These are phyloP conservation scores for Pseudocercospora cruenta DNA, from an alignment of 2,329 filamentous ascomycete genomes.

Conservation along the genomic window DNA sequence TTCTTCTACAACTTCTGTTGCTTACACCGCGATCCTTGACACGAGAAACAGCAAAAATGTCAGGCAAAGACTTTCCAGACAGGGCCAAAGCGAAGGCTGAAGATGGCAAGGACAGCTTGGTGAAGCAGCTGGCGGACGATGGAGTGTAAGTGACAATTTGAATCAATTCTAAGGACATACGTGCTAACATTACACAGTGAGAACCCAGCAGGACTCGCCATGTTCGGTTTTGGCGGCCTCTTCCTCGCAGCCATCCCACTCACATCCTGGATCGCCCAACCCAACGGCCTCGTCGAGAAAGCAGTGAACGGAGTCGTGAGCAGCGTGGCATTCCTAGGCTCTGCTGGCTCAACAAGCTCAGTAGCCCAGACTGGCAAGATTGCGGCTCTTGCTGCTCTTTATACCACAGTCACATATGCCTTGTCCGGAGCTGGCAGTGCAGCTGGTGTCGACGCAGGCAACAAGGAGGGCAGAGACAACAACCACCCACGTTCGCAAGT, in stretches of 20 bases:
- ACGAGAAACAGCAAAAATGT: background rate
- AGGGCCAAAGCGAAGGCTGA: constrained; percentile 18
- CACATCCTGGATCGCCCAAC: constrained; percentile 34
- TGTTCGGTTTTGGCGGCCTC: constrained; percentile 32
- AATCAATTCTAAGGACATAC: background rate
- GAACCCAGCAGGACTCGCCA: constrained; percentile 33
- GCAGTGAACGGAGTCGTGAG: constrained; percentile 33
- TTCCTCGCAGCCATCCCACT: constrained; percentile 38
- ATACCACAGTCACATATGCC: constrained; percentile 36
- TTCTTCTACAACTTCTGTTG: background rate
- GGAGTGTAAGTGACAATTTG: constrained; percentile 31
- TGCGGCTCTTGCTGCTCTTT: constrained; percentile 34
- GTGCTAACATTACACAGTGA: constrained; percentile 20
- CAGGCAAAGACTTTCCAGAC: constrained; percentile 11
- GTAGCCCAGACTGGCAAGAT: constrained; percentile 33
- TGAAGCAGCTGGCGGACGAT: constrained; percentile 32
- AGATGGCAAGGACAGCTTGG: constrained; percentile 21
- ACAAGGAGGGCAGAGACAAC: constrained; percentile 34
- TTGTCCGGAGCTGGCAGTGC: constrained; percentile 33
- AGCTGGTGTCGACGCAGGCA: constrained; percentile 30
- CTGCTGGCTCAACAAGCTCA: constrained; percentile 25
- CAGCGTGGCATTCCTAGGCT: constrained; percentile 30
- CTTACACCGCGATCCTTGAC: background rate
- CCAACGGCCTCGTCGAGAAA: constrained; percentile 32
- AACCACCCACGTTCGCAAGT: constrained; percentile 31